phyloP scores from a whole-genome alignment of 352 stramenopile genomes.

The Phytopythium cucurbitacearum region DNA sequence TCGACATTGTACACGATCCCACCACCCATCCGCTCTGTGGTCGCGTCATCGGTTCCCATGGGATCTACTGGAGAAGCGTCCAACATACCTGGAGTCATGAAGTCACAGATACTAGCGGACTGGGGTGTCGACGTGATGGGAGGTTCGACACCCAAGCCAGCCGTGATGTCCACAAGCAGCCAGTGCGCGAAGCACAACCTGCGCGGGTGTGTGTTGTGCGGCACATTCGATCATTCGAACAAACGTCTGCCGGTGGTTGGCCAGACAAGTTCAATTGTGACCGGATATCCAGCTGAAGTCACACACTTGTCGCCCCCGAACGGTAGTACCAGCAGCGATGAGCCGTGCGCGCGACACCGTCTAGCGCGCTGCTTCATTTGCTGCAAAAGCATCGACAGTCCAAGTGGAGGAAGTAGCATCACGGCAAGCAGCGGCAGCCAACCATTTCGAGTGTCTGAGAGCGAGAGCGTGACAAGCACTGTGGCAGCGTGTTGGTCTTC shows the following conservation, averaged over 20 bases:
- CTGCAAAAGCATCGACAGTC: conserved; percentile 12
- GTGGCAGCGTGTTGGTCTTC: background rate
- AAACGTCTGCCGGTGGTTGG: background rate
- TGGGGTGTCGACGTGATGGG: no score
- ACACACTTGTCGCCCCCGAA: background rate
- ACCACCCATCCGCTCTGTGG: no score
- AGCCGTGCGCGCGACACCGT: conserved; percentile 42
- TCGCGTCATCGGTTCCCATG: no score
- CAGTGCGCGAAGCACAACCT: conserved; percentile 56
- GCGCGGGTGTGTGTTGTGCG: conserved; percentile 61
- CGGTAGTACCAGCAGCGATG: conserved; percentile 1
- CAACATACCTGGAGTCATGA: no score
- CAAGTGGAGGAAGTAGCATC: background rate
- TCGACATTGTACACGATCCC: no score
- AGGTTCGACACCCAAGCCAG: background rate
- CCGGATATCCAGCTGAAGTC: no score
- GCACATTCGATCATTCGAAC: background rate
- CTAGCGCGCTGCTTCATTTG: conserved; percentile 68
- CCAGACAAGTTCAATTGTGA: background rate
- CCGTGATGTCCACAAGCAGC: background rate
- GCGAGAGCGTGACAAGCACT: background rate
- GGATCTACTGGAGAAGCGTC: no score
- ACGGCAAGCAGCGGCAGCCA: background rate
- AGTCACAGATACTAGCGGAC: no score
- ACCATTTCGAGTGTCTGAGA: background rate